Conservation (phyloP, 805 yeast genomes). For the Wickerhamomyces alni region DNA sequence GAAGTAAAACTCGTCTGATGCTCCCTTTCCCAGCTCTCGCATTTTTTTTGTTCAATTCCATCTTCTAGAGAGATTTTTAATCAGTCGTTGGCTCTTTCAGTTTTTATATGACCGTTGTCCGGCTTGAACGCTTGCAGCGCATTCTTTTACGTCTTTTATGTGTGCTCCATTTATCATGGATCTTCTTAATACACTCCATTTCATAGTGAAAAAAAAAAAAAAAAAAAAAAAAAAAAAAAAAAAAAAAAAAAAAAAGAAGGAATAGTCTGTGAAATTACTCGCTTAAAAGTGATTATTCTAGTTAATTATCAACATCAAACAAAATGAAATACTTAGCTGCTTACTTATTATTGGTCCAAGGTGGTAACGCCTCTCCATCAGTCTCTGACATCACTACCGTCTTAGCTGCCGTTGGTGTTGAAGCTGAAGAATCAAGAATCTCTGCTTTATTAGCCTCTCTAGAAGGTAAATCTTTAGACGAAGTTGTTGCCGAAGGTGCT, state of each 20-base stretch:
- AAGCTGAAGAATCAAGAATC: slow-evolving; percentile 74
- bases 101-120: no score
- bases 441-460: slow-evolving; percentile 65
- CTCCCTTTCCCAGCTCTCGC: no score
- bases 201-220: no score
- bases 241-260: no score
- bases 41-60: no score
- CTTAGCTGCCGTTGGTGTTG: slow-evolving; percentile 72
- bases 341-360: slow-evolving; percentile 82
- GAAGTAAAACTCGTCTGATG: no score
- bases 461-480: slow-evolving; percentile 69
- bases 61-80: no score
- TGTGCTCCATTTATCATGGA: no score
- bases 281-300: slow-evolving; percentile 82
- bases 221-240: no score
- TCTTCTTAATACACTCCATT: neutral
- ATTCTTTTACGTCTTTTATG: no score
- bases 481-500: slow-evolving; percentile 75
- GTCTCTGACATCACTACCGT: slow-evolving; percentile 69
- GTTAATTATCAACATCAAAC: slow-evolving; percentile 10
- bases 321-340: slow-evolving; percentile 85
- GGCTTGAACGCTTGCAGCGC: no score
- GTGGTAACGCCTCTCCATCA: slow-evolving; percentile 80
- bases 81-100: no score
- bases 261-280: slow-evolving; percentile 64